These are phyloP conservation scores for Sclerotinia minor DNA, from an alignment of 2,329 filamentous ascomycete genomes.

Conservation along the genomic window DNA sequence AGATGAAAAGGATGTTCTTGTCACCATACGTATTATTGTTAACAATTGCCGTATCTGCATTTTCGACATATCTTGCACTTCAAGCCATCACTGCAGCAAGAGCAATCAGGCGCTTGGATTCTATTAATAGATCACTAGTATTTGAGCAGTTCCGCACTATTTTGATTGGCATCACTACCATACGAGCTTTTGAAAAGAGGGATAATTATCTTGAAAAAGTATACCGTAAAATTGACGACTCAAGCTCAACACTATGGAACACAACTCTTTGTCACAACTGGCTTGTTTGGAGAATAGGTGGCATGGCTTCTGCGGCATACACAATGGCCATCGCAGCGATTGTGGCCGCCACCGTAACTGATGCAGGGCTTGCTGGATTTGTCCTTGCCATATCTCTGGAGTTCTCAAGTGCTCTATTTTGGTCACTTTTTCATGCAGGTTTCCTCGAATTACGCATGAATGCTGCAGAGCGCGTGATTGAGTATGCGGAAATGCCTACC, in stretches of 20 bases:
- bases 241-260: constrained; percentile 65
- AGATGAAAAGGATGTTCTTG: constrained; percentile 44
- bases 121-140: constrained; percentile 71
- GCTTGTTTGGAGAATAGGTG: constrained; percentile 22
- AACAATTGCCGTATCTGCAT: constrained; percentile 1
- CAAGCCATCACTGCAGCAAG: constrained; percentile 59
- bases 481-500: constrained; percentile 67
- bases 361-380: constrained; percentile 71
- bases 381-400: constrained; percentile 70
- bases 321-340: constrained; percentile 63
- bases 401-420: constrained; percentile 63
- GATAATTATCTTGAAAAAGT: constrained; percentile 66
- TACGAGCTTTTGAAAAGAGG: constrained; percentile 71
- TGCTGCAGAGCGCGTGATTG: constrained; percentile 69
- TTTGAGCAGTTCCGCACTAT: constrained; percentile 70
- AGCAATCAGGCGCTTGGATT: constrained; percentile 73
- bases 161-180: constrained; percentile 69
- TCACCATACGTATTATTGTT: constrained; percentile 61
- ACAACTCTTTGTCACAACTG: constrained; percentile 44
- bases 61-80: constrained; percentile 16
- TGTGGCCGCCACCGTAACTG: constrained; percentile 61
- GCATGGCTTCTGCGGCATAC: constrained; percentile 65
- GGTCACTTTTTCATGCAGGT: constrained; percentile 64
- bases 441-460: constrained; percentile 76
- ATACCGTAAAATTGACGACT: constrained; percentile 65